Percentiles rank a stretch among this genome's conserved stretches.
Conservation (phyloP, 768 basidiomycete species). For the Paxillus rubicundulus region DNA sequence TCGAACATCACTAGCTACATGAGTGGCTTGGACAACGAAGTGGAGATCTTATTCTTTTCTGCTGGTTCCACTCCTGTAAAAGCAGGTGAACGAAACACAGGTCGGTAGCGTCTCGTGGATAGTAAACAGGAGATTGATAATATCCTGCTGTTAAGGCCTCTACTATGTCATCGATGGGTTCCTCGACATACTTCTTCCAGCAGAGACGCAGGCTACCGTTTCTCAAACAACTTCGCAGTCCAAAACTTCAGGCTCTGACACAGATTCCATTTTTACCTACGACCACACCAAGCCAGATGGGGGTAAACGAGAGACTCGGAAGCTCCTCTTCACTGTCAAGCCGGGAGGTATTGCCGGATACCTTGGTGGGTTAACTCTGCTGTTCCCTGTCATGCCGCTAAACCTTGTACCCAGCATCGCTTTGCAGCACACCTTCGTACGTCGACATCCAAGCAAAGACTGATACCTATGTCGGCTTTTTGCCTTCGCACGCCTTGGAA, state of each 20-base stretch:
- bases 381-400: background rate
- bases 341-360: constrained; percentile 98
- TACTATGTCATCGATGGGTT: constrained; percentile 98
- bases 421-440: constrained; percentile 90
- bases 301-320: constrained; percentile 42
- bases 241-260: constrained; percentile 25
- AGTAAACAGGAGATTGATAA: background rate
- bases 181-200: constrained; percentile 82
- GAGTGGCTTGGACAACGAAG: constrained; percentile 90
- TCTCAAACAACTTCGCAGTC: constrained; percentile 11
- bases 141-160: constrained; percentile 45
- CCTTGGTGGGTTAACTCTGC: constrained; percentile 54
- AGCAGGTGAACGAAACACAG: constrained; percentile 87
- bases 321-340: constrained; percentile 90
- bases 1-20: constrained; percentile 53
- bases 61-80: constrained; percentile 83
- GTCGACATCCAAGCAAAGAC: constrained; percentile 97
- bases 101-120: constrained; percentile 35
- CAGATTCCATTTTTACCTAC: constrained; percentile 39
- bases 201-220: constrained; percentile 11
- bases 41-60: constrained; percentile 92
- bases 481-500: constrained; percentile 86
- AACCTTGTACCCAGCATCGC: constrained; percentile 55
- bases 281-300: constrained; percentile 28
- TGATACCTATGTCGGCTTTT: constrained; percentile 95